Evolutionary conservation across 768 basidiomycete species (phyloP), one percentile per base, ranked within the genome.

Genomic region (Rhizopogon vinicolor): DNA sequence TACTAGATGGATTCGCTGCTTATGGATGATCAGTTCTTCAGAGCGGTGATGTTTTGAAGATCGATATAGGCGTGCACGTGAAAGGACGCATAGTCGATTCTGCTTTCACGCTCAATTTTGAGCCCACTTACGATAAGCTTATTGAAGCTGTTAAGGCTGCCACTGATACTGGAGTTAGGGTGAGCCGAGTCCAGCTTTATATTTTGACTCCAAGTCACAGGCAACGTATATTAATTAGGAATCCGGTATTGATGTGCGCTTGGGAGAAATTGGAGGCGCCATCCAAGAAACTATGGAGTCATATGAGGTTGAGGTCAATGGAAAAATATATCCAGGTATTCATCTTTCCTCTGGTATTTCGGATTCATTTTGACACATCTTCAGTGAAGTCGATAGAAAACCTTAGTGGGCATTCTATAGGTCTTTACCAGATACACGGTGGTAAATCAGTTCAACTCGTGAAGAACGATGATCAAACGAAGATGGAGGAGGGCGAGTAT

Each of bases 221-320:
- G 44, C 37, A 43, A 19, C 7, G 9, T 48, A n/a, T 39, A 31
- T n/a, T 49, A 10, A 49, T n/a, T 61, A 95, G 93, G 93, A 95
- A 80, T 90, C 96, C 5, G 97, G 97, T 3, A 98, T 99, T 61
- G 97, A 98, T 64, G 91, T 90, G 0, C 83, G 95, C 51, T 79
- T 98, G 51, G 94, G 93, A 52, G 96, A 98, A 67, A 79, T 99
- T 33, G 97, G 86, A 2, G 93, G 85, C 0, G 81, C 82, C 50
- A 95, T 98, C 53, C 96, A 99, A 70, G 97, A 99, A 68, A 95
- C 93, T 2, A 99, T 99, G 97, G 94, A 98, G 66, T 93, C 91
- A 1, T 98, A 98, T 65, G 97, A 98, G 68, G 96, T 99, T 10
- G 92, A 93, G 64, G 83, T 95, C n/a, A 81, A 82, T 13, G 87